phyloP scores from a whole-genome alignment of 192 early-diverging fungal species.

The Coemansia biformis region DNA sequence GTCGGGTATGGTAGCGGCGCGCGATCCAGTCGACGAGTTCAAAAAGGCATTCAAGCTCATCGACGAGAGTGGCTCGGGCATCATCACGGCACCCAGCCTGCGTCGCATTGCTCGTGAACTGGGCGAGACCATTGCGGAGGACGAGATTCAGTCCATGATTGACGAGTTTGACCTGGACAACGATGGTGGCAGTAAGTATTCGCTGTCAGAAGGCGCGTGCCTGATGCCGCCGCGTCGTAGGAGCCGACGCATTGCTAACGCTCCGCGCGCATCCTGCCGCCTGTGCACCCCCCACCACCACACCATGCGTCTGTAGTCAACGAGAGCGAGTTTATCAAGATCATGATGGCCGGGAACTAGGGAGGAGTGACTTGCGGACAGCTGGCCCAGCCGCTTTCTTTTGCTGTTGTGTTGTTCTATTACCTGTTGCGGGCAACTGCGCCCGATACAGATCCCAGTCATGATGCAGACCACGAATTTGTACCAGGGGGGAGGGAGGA shows the following conservation, averaged over 20 bases:
- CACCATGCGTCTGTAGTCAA: constrained; percentile 53
- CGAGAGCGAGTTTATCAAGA: constrained; percentile 75
- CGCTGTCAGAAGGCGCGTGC: background rate
- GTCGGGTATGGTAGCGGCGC: constrained; percentile 61
- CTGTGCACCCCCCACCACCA: background rate
- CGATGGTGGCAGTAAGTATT: constrained; percentile 71
- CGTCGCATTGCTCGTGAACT: constrained; percentile 73
- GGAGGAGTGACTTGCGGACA: too few relatives aligned
- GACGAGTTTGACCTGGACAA: constrained; percentile 85
- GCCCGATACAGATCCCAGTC: too few relatives aligned
- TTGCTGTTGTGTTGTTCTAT: too few relatives aligned
- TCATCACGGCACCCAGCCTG: constrained; percentile 63
- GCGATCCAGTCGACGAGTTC: constrained; percentile 79
- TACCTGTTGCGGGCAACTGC: too few relatives aligned
- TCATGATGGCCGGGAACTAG: constrained; percentile 64
- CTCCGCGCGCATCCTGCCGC: background rate
- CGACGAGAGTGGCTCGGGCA: constrained; percentile 63
- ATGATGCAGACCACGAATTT: too few relatives aligned
- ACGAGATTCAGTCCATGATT: constrained; percentile 82
- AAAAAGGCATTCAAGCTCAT: constrained; percentile 74
- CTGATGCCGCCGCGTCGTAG: too few relatives aligned
- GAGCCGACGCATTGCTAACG: background rate
- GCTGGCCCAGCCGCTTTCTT: too few relatives aligned
- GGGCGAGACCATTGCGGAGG: constrained; percentile 73
- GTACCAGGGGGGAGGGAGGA: too few relatives aligned